Conservation (phyloP, 75 land plant species). For the Gnetum montanum region DNA sequence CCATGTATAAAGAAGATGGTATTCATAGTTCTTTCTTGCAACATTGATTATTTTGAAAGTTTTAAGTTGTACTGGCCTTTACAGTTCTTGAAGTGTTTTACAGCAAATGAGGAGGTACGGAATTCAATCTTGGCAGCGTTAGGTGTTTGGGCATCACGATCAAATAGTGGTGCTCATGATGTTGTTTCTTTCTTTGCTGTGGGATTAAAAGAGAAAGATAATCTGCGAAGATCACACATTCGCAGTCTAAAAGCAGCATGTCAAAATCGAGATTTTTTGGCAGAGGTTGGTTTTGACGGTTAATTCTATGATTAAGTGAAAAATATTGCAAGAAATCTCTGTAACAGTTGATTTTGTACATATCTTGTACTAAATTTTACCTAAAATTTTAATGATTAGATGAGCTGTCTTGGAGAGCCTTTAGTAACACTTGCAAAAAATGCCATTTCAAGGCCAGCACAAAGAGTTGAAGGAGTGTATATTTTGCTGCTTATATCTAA, state of each 20-base stretch:
- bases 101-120: conserved; percentile 97
- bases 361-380: no score
- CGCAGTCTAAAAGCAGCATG: conserved; percentile 57
- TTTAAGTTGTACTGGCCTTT: no score
- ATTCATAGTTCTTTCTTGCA: conserved; percentile 10
- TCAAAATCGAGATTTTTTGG: conserved; percentile 44
- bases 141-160: conserved; percentile 55
- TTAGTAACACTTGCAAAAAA: conserved; percentile 72
- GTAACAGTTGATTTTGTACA: no score
- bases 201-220: conserved; percentile 92
- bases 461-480: conserved; percentile 86
- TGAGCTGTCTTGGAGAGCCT: conserved; percentile 51
- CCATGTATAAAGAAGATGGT: conserved; percentile 89
- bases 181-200: conserved; percentile 45
- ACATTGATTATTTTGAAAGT: background rate
- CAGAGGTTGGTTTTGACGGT: conserved; percentile 13
- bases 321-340: no score
- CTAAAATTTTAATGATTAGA: conserved; percentile 38
- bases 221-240: conserved; percentile 73
- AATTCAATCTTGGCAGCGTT: conserved; percentile 57
- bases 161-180: conserved; percentile 40
- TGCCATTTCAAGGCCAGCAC: conserved; percentile 78
- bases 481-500: conserved; percentile 52
- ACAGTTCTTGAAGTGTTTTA: background rate
- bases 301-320: no score